A percentile compares a stretch with the other conserved stretches of the same genome.
Conservation (phyloP, 768 basidiomycete species). For the Hypsizygus marmoreus region DNA sequence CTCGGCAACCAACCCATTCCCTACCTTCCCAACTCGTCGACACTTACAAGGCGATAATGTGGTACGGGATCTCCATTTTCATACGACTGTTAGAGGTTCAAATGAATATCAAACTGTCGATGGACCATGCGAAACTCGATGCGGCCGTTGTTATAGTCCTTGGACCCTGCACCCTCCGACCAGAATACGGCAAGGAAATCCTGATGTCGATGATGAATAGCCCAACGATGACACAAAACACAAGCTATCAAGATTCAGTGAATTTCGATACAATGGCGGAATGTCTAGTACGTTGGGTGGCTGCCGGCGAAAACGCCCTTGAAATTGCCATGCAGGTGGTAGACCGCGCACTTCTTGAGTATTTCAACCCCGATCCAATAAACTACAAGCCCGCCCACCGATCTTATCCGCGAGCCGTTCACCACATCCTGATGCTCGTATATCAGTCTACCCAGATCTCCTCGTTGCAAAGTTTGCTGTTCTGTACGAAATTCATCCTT, state of each 20-base stretch:
- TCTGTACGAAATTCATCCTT: conserved; percentile 8
- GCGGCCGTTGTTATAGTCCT: not conserved
- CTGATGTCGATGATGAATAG: conserved; percentile 4
- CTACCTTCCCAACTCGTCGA: not conserved
- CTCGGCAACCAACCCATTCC: not conserved
- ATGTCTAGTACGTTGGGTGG: conserved; percentile 5
- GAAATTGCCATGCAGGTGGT: conserved; percentile 1
- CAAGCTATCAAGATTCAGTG: conserved; percentile 6
- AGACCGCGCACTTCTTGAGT: conserved; percentile 1
- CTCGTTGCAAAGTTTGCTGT: not conserved
- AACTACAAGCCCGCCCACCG: conserved; percentile 1
- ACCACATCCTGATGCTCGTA: conserved; percentile 4
- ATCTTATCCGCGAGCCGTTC: conserved; percentile 1
- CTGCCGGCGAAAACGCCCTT: not conserved
- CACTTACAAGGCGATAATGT: not conserved
- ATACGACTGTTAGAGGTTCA: not conserved
- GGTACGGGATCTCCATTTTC: not conserved
- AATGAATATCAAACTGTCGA: not conserved
- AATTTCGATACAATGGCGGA: not conserved
- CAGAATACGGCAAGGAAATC: not conserved
- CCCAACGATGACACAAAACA: not conserved
- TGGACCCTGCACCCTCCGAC: not conserved
- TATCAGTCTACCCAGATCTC: not conserved
- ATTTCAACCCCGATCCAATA: conserved; percentile 5
- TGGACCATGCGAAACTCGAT: not conserved